phyloP scores from a whole-genome alignment of 805 yeast genomes.

The Metahyphopichia silvanorum region DNA sequence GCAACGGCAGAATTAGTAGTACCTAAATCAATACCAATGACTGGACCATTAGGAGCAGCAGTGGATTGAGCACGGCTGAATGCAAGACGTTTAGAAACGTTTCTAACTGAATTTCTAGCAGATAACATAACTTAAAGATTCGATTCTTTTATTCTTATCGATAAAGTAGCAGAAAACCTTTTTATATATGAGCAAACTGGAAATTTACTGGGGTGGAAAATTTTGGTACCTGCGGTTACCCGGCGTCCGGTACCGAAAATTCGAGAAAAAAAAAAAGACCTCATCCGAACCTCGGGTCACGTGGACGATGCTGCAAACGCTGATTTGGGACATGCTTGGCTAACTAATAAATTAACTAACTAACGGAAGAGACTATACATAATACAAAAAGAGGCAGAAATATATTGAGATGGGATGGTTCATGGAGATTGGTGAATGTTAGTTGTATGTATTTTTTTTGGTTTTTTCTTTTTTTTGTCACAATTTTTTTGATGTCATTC shows the following conservation, averaged over 20 bases:
- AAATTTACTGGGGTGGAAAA: slow-evolving; percentile 5
- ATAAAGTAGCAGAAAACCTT: slow-evolving; percentile 1
- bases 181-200: not conserved
- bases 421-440: slow-evolving; percentile 3
- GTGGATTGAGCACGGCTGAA: slow-evolving; percentile 29
- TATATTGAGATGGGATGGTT: slow-evolving; percentile 1
- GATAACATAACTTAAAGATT: slow-evolving; percentile 31
- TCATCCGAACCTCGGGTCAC: too few relatives aligned
- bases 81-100: slow-evolving; percentile 32
- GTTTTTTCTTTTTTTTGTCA: slow-evolving; percentile 2
- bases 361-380: too few relatives aligned
- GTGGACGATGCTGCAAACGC: not conserved
- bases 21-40: slow-evolving; percentile 84
- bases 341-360: too few relatives aligned
- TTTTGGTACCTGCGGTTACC: slow-evolving; percentile 6
- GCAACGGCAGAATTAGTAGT: slow-evolving; percentile 92
- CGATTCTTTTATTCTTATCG: not conserved
- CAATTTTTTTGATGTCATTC: not conserved
- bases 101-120: slow-evolving; percentile 38
- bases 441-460: not conserved
- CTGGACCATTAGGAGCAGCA: slow-evolving; percentile 45
- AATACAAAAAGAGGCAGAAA: too few relatives aligned
- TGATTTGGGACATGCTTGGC: too few relatives aligned
- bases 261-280: slow-evolving; percentile 9
- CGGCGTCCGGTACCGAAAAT: slow-evolving; percentile 7